Base-by-base conservation (phyloP, 2,329 filamentous ascomycete genomes). In the Exserohilum turcica region DNA sequence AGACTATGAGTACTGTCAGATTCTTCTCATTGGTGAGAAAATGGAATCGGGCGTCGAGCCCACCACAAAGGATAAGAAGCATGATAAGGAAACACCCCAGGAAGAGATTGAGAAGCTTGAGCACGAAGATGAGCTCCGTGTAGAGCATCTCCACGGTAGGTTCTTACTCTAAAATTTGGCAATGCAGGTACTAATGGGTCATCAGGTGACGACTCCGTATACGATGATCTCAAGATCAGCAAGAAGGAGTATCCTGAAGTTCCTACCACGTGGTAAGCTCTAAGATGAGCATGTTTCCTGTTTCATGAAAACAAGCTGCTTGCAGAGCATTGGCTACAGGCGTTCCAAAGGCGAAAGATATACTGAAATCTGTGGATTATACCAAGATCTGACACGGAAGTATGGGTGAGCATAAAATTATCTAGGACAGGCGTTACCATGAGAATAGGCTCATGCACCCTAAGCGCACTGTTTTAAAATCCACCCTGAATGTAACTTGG, bases 11-110 rank as follows among this genome's bases (percentile, higher is more conserved):
- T 89, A 90, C 60, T 84, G 88, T 0, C 90, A 96, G 68, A 82
- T 96, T 48, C 76, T 96, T 8, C 80, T 96, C 51, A 87, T 96
- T 38, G 91, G 92, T 6, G 86, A 91, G 64, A 82, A 82, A 1
- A 77, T 75, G 19, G 79, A 83, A 0, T 84, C 83, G 54, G 86
- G 85, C 0, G 76, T 84, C 0, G 80, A 86, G 63, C 77, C 82
- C 21, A 79, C 80, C 3, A 77, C 80, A 18, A 86, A 87, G 59
- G 76, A 84, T 38, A 78, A 87, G 64, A 78, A 83, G 57, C 70
- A 79, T 5, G 63, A 73, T 13, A 86, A 87, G 64, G 83, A 86
- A 57, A 82, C 86, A 2, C 86, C 88, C 0, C 76, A 80, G n/a
- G 85, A 90, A 59, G 88, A 91, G 63, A 71, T 96, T 39, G 85